Evolutionary conservation across 2,329 filamentous ascomycete genomes (phyloP).

Genomic region (Ploettnerulaceae sp.): DNA sequence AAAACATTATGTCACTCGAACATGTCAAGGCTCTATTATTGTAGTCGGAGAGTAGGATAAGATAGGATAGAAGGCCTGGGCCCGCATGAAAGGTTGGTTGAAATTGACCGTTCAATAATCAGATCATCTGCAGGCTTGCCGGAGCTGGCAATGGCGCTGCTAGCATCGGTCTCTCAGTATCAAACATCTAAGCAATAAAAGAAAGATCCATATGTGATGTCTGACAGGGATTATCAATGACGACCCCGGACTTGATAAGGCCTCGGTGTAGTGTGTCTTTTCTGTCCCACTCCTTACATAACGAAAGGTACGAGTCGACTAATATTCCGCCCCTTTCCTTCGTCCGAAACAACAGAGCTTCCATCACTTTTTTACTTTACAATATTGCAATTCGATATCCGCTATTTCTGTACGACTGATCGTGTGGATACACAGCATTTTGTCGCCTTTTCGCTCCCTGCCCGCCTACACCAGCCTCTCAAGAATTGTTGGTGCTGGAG

Average conservation of each 20-base stretch:
- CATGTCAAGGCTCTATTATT: too few species aligned
- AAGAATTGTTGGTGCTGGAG: neutral
- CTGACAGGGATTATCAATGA: neutral
- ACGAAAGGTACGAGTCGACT: constrained; percentile 10
- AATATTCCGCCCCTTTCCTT: constrained; percentile 3
- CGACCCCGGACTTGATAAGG: constrained; percentile 9
- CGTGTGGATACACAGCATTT: neutral
- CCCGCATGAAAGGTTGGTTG: neutral
- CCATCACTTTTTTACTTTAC: constrained; percentile 5
- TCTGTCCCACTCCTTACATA: constrained; percentile 13
- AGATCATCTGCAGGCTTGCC: neutral
- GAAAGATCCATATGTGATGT: neutral
- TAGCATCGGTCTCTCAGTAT: neutral
- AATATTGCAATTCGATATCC: constrained; percentile 1
- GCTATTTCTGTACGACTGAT: neutral
- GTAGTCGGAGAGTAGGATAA: too few species aligned
- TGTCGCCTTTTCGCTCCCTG: neutral
- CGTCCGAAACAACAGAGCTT: neutral
- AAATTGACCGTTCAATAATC: neutral
- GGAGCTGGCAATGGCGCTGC: too few species aligned
- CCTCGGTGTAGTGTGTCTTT: neutral
- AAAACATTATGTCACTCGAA: too few species aligned
- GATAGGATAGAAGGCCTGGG: too few species aligned
- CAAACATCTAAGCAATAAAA: neutral
- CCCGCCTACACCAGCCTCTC: neutral